Conservation (phyloP, 768 basidiomycete species). For the Lentinula sp. region DNA sequence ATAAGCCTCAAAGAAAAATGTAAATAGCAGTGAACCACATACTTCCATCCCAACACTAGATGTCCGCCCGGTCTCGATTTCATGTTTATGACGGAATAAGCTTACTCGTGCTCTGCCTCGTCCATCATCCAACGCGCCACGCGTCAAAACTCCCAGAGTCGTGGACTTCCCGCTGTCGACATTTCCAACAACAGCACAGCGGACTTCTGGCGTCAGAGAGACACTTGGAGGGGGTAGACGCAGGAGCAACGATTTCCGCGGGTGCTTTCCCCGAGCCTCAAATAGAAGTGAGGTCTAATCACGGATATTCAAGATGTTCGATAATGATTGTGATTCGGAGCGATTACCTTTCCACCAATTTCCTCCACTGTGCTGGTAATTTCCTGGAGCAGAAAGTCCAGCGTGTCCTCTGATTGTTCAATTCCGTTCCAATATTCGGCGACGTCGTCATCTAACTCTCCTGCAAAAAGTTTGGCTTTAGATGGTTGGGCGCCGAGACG, state of each 20-base stretch:
- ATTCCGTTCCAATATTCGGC: constrained; percentile 50
- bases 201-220: constrained; percentile 80
- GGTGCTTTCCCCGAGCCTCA: constrained; percentile 35
- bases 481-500: constrained; percentile 68
- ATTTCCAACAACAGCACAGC: constrained; percentile 95
- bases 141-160: constrained; percentile 90
- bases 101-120: constrained; percentile 79
- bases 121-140: constrained; percentile 81
- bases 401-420: constrained; percentile 41
- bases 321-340: neutral
- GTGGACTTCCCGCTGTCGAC: constrained; percentile 94
- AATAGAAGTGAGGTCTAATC: constrained; percentile 52
- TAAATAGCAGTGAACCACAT: constrained; percentile 10
- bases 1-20: neutral
- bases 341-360: constrained; percentile 68
- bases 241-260: constrained; percentile 56
- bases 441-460: constrained; percentile 38
- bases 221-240: constrained; percentile 74
- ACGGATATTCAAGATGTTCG: neutral
- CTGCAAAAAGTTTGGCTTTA: constrained; percentile 46
- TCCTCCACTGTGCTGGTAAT: constrained; percentile 58
- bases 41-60: constrained; percentile 98
- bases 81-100: constrained; percentile 95
- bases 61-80: constrained; percentile 92
- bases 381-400: constrained; percentile 37